Evolutionary conservation across 257 asterid species (phyloP).

Genomic region (Jacaranda mimosifolia): DNA sequence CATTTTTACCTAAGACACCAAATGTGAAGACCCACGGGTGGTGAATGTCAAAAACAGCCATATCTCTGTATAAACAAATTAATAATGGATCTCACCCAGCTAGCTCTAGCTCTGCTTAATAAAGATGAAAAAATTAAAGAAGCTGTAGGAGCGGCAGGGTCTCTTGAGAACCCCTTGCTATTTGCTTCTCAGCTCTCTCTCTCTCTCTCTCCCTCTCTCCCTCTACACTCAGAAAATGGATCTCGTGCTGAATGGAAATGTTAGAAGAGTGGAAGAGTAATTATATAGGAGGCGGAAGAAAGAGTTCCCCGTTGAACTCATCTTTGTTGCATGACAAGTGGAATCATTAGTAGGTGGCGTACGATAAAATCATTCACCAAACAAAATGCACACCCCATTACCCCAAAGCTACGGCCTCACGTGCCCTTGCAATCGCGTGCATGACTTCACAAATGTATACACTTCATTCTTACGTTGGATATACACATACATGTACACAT

Average conservation of each 20-base stretch:
- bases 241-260: slow-evolving; percentile 26
- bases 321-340: slow-evolving; percentile 58
- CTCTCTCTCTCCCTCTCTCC: not conserved
- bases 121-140: not conserved
- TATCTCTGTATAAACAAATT: not conserved
- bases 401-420: slow-evolving; percentile 31
- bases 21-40: slow-evolving; percentile 56
- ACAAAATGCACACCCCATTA: slow-evolving; percentile 5
- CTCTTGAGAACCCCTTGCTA: slow-evolving; percentile 33
- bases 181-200: too few species aligned
- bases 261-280: not conserved
- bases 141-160: not conserved
- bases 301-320: slow-evolving; percentile 37
- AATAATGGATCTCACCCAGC: not conserved
- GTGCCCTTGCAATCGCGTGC: slow-evolving; percentile 47
- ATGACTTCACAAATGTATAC: slow-evolving; percentile 19
- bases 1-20: slow-evolving; percentile 54
- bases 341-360: slow-evolving; percentile 58
- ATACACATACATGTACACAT: not conserved
- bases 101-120: not conserved
- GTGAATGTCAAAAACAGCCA: slow-evolving; percentile 52
- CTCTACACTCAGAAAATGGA: not conserved
- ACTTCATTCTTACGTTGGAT: slow-evolving; percentile 40
- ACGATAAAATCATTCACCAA: slow-evolving; percentile 58
- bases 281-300: slow-evolving; percentile 31